Evolutionary conservation across 257 asterid genomes (phyloP), one percentile per base, ranked within the genome.

Genomic region (Nicotiana obtusifolia): DNA sequence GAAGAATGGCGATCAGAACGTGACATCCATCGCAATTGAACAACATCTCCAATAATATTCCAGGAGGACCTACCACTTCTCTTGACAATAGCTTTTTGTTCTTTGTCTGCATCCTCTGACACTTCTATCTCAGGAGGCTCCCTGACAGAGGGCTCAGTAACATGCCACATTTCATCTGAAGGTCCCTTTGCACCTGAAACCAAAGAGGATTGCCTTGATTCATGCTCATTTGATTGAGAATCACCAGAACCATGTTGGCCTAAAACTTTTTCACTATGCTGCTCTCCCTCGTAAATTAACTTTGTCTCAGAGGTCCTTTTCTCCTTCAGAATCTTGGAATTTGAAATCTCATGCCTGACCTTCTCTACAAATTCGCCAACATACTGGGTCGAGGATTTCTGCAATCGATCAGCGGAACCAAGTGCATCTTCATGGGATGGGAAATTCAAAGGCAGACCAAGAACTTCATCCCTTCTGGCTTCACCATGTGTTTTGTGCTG

Each of bases 31-130:
- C 92, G 86, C 75, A 96, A 68, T 56, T 79, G 92, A 84, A 91
- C 88, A 71, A 96, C 82, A 86, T 93, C 94, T 19, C 82, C 77
- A 35, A 94, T 88, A 47, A 88, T 62, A 87, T 89, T 91, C 99
- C 99, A 96, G 66, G 92, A 78, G 81, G 98, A 90, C 87, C 89
- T 92, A 80, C 95, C 97, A 66, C 83, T 89, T 91, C 94, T 91
- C 92, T 87, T 93, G 82, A 81, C 84, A 59, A 84, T 60, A 76
- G 41, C 88, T 61, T 83, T 81, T 64, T 82, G 88, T 20, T 69
- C 84, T 83, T 83, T 86, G 77, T 73, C 85, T 82, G 85, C 84
- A 77, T 84, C 86, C 67, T 86, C 93, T 41, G 84, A 81, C 81
- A 77, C 64, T 88, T 84, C 92, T 82, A 85, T 69, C 80, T 76